Evolutionary conservation across 148 eudicot species (phyloP).

Genomic region (Amaranthus hypochondriacus): DNA sequence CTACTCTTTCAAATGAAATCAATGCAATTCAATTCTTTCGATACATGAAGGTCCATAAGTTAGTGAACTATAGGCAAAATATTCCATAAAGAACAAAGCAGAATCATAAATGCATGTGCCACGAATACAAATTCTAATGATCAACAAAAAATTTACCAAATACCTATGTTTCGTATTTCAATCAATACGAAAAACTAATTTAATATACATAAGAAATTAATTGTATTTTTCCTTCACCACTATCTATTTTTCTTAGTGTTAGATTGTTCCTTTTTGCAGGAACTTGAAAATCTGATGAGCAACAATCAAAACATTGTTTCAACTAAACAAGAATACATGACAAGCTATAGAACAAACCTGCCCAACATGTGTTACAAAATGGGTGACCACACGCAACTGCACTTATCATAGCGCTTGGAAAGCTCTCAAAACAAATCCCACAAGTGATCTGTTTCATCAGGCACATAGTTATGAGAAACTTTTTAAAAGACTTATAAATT

Average conservation of each 20-base stretch:
- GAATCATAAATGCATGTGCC: neutral
- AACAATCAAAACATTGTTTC: neutral
- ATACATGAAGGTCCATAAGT: too few relatives aligned
- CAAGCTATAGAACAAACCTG: conserved; percentile 42
- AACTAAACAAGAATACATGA: neutral
- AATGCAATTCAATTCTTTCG: too few relatives aligned
- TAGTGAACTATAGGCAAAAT: neutral
- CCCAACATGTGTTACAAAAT: conserved; percentile 71
- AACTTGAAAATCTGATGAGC: neutral
- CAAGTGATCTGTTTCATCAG: conserved; percentile 53
- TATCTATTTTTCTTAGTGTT: neutral
- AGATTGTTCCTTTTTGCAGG: neutral
- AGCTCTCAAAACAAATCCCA: conserved; percentile 77
- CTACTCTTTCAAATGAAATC: too few relatives aligned
- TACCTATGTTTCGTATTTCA: too few relatives aligned
- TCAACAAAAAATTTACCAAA: neutral
- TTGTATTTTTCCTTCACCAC: neutral
- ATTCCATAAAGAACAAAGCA: neutral
- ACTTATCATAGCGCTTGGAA: conserved; percentile 45
- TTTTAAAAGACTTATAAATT: neutral
- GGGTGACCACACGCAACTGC: conserved; percentile 89
- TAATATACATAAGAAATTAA: too few relatives aligned
- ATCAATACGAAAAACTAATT: too few relatives aligned
- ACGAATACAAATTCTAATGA: neutral
- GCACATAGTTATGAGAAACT: conserved; percentile 10